phyloP scores from a whole-genome alignment of 768 basidiomycete species.

The Leccinellum luteum region DNA sequence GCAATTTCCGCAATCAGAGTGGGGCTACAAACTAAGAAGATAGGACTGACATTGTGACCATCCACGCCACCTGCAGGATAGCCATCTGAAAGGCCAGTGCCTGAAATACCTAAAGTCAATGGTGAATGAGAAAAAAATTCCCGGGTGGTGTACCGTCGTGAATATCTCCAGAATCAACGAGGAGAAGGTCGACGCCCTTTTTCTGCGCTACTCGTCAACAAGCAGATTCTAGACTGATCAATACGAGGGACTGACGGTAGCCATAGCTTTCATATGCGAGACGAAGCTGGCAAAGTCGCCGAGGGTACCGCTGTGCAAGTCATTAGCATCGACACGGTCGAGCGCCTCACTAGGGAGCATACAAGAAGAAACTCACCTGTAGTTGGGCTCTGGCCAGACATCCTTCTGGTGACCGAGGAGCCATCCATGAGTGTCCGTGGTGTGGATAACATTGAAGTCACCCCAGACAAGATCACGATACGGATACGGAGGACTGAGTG shows the following conservation, averaged over 20 bases:
- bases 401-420: conserved; percentile 80
- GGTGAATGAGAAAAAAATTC: not conserved
- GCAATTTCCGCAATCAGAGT: not conserved
- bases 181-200: conserved; percentile 76
- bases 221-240: not conserved
- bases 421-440: conserved; percentile 84
- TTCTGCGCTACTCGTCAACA: conserved; percentile 32
- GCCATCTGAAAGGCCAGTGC: conserved; percentile 73
- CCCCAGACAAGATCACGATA: conserved; percentile 74
- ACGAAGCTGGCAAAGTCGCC: conserved; percentile 92
- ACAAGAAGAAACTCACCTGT: conserved; percentile 40
- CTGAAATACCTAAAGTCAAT: conserved; percentile 32
- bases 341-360: not conserved
- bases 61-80: conserved; percentile 56
- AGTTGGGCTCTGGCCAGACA: conserved; percentile 73
- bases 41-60: conserved; percentile 56
- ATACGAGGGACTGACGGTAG: conserved; percentile 40
- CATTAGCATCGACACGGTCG: not conserved
- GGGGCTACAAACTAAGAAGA: not conserved
- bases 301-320: conserved; percentile 46
- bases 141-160: conserved; percentile 51
- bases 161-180: conserved; percentile 80
- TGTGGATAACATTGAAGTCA: conserved; percentile 86
- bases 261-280: conserved; percentile 73
- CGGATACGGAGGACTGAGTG: conserved; percentile 58